Conservation (phyloP, 208 protist species). For the Vickermania ingenoplastis region DNA sequence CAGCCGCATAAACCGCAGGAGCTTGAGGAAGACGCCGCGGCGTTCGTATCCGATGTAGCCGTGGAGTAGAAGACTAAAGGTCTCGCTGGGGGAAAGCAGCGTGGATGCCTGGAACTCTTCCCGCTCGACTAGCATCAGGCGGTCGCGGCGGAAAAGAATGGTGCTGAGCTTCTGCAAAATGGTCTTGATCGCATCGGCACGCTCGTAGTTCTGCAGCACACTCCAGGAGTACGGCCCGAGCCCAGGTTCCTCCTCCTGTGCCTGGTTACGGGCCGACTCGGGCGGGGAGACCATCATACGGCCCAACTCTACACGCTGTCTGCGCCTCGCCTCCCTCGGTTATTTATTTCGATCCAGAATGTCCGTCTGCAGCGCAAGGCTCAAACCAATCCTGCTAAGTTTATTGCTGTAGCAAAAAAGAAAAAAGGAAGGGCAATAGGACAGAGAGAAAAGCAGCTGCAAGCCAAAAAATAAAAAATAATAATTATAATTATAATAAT, state of each 20-base stretch:
- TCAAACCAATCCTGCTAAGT: too few relatives aligned
- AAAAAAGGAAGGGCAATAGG: too few relatives aligned
- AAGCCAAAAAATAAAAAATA: conserved; percentile 1
- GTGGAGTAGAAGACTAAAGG: conserved; percentile 38
- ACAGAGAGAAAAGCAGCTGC: too few relatives aligned
- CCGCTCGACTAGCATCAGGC: conserved; percentile 27
- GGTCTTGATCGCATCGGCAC: conserved; percentile 33
- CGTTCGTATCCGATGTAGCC: conserved; percentile 52
- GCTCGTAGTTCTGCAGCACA: conserved; percentile 65
- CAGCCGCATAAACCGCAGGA: conserved; percentile 61
- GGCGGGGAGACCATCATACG: too few relatives aligned
- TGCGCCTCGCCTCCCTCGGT: too few relatives aligned
- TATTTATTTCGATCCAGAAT: too few relatives aligned
- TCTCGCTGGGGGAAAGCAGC: conserved; percentile 3
- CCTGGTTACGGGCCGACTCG: background rate
- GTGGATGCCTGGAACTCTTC: conserved; percentile 21
- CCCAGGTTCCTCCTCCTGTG: conserved; percentile 10
- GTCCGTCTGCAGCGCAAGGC: too few relatives aligned
- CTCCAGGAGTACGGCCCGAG: conserved; percentile 26
- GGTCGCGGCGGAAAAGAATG: conserved; percentile 40
- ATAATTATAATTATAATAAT: background rate
- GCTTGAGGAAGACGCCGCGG: conserved; percentile 47
- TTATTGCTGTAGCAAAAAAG: too few relatives aligned
- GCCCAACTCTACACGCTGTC: too few relatives aligned
- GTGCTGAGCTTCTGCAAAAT: conserved; percentile 31